A percentile compares a stretch with the other conserved stretches of the same genome.
Conservation (phyloP, 108 stramenopile genomes). For the Cyclotella sp. region DNA sequence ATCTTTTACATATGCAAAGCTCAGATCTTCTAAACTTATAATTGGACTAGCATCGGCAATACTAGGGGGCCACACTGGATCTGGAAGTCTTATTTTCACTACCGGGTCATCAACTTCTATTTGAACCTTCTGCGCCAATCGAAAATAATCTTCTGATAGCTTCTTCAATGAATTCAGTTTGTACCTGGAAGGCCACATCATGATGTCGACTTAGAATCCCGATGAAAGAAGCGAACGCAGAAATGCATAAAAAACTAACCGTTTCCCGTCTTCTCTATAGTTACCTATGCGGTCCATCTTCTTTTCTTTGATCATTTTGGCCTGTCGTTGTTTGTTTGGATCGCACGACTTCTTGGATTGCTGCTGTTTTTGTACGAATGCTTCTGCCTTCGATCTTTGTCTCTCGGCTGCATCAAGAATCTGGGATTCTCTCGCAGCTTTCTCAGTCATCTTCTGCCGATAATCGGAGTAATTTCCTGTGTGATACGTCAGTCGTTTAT, state of each 20-base stretch:
- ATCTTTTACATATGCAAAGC: conserved; percentile 57
- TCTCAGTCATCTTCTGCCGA: conserved; percentile 57
- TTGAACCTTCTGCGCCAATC: conserved; percentile 63
- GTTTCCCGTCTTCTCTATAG: conserved; percentile 72
- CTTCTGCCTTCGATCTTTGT: conserved; percentile 61
- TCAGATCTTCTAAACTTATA: conserved; percentile 56
- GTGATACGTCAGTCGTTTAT: conserved; percentile 66
- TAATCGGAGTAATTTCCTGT: conserved; percentile 74
- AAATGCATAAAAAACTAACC: no score
- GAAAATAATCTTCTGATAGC: conserved; percentile 42
- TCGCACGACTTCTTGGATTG: conserved; percentile 60
- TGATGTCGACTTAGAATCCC: not conserved
- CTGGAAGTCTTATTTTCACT: conserved; percentile 68
- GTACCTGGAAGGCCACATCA: conserved; percentile 10
- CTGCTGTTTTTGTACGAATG: conserved; percentile 71
- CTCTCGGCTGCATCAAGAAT: conserved; percentile 73
- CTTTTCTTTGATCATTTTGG: conserved; percentile 73
- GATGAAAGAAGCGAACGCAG: not conserved
- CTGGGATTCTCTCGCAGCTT: conserved; percentile 59
- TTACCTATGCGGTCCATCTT: conserved; percentile 70
- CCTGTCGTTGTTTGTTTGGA: conserved; percentile 77
- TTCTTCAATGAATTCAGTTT: conserved; percentile 56
- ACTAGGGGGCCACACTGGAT: conserved; percentile 61
- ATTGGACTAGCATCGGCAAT: conserved; percentile 34
- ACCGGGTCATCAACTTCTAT: conserved; percentile 75